Conservation (phyloP, 257 asterid species). For the Capsicum chinense region DNA sequence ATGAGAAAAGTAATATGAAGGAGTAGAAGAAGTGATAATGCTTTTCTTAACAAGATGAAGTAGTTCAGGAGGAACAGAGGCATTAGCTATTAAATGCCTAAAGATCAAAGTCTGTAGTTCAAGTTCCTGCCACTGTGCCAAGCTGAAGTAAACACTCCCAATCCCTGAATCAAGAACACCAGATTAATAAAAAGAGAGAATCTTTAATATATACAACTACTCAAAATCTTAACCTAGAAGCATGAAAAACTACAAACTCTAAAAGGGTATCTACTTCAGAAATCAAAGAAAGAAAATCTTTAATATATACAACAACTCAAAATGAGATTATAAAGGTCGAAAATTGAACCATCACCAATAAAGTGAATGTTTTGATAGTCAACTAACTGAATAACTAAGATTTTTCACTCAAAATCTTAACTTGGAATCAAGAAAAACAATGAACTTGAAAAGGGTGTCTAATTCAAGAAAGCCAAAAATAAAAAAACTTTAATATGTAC, state of each 20-base stretch:
- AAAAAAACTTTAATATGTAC: too few relatives aligned
- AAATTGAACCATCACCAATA: too few relatives aligned
- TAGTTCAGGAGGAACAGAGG: slow-evolving; percentile 73
- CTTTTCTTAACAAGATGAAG: slow-evolving; percentile 81
- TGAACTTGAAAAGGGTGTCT: neutral
- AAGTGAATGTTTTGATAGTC: too few relatives aligned
- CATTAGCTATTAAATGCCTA: slow-evolving; percentile 80
- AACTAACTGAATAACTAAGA: too few relatives aligned
- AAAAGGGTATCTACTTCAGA: too few relatives aligned
- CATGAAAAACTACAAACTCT: too few relatives aligned
- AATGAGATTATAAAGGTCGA: neutral
- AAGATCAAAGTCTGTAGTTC: slow-evolving; percentile 85
- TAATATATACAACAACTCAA: neutral
- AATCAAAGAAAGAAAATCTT: neutral
- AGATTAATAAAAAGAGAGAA: too few relatives aligned
- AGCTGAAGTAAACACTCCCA: slow-evolving; percentile 79
- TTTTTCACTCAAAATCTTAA: neutral
- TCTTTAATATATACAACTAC: too few relatives aligned
- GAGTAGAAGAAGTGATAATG: slow-evolving; percentile 46
- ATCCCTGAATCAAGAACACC: slow-evolving; percentile 43
- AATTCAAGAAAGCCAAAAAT: slow-evolving; percentile 2
- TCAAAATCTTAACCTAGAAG: too few relatives aligned
- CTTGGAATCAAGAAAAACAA: neutral
- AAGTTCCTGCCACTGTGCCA: slow-evolving; percentile 91
- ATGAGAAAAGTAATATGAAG: slow-evolving; percentile 48